Percentiles rank a stretch among this genome's conserved stretches.
These are phyloP conservation scores for Eucalyptus camaldulensis DNA, from an alignment of 345 rosid species.

Conservation along the genomic window DNA sequence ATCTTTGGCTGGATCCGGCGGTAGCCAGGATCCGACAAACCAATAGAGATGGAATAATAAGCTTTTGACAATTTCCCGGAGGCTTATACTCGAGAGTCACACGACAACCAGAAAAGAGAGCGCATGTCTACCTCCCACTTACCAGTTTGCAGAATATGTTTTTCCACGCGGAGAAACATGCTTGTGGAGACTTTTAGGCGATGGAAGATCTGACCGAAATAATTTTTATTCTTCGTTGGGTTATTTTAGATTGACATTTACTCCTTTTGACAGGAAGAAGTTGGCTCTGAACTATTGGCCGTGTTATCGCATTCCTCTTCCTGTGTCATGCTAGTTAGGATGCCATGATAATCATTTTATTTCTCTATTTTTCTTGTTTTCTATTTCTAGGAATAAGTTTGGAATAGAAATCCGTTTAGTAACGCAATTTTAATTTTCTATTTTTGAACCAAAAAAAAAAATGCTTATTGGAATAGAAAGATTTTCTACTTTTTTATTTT, in stretches of 20 bases:
- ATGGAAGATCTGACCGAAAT: not conserved
- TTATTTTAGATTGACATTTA: not conserved
- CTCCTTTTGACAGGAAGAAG: not conserved
- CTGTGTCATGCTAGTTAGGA: not conserved
- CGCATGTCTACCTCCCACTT: not conserved
- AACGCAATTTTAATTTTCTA: too few relatives aligned
- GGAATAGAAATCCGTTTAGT: too few relatives aligned
- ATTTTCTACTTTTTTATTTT: too few relatives aligned
- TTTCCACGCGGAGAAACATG: not conserved
- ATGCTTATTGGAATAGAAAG: too few relatives aligned
- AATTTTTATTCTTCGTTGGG: not conserved
- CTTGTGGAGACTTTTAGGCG: not conserved
- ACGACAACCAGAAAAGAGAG: not conserved
- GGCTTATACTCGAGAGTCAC: not conserved
- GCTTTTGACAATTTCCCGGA: not conserved
- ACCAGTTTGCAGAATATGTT: not conserved
- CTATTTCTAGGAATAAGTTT: accelerated
- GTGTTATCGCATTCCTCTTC: not conserved
- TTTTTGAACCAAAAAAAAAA: too few relatives aligned
- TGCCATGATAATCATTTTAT: too few relatives aligned
- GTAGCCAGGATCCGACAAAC: not conserved
- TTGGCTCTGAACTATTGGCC: not conserved
- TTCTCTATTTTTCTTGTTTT: too few relatives aligned
- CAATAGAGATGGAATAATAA: not conserved
- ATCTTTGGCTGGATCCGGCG: not conserved